Base-by-base conservation (phyloP, 2,329 filamentous ascomycete genomes). In the Teratosphaeria nubilosa region DNA sequence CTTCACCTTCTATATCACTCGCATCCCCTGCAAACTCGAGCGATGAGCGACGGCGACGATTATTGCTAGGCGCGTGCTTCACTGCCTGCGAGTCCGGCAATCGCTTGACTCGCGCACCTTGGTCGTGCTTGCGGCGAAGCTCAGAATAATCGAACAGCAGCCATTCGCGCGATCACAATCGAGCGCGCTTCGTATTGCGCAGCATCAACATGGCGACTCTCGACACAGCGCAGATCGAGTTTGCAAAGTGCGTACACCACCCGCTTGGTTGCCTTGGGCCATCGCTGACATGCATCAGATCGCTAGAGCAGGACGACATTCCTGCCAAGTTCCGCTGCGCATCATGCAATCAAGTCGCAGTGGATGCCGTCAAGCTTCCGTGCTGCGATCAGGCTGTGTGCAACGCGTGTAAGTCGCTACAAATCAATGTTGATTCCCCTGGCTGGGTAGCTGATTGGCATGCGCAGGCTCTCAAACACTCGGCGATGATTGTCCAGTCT, bases 381-480 rank as follows among this genome's bases (percentile, higher is more conserved):
- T 99, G 94, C 75, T 99, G 94, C 74, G 94, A 96, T 70, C 92
- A 95, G 71, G 86, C 88, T 48, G 95, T 97, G 59, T 97, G 94
- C 78, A 88, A 92, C 70, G 82, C 79, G 64, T 99, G 94, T 96
- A 78, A 69, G 86, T 74, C 30, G 11, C 25, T 77, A 69, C 32
- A n/a, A 11, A 24, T 2, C 13, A 10, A 16, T 41, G 34, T 16
- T n/a, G 5, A 4, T 34, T 41, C 10, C 6, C 11, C n/a, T 10
- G 13, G 41, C 22, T 32, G 2, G 24, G 11, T 32, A 45, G 16
- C 41, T 48, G 37, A 41, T 69, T 69, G 56, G 65, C 57, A 22
- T 37, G 16, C 54, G n/a, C 48, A 65, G 63, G 63, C 54, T 60
- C 62, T 5, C 53, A 53, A 7, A 37, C 55, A 14, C 54, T 64